Evolutionary conservation across 768 basidiomycete species (phyloP), one percentile per base, ranked within the genome.

Genomic region (Pleurotus giganteus): DNA sequence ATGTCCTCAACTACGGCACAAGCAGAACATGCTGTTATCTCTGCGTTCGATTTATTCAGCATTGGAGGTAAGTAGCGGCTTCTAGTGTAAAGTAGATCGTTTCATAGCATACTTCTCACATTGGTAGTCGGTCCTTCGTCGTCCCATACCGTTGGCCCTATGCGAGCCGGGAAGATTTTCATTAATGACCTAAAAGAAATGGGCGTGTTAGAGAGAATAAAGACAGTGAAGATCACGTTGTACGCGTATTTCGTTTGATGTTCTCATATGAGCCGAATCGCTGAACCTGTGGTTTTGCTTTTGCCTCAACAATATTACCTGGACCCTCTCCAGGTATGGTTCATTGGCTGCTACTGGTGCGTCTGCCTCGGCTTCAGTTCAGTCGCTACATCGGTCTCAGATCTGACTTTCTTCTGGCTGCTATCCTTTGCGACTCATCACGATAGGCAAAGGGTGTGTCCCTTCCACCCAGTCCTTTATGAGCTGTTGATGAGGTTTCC

Each of bases 151-250:
- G 73, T 79, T 17, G 73, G 79, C 1, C 80, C 81, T 21, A 95
- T 96, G 94, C 83, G 94, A 3, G 94, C 93, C 13, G 91, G 86
- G 7, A 91, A 84, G 55, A 96, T 95, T 60, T 95, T 95, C 67
- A 85, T 92, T 58, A 73, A 77, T 41, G 89, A 93, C 68, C 73
- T 94, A 23, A 70, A 80, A 54, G 84, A 89, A 46, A 66, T 93
- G 21, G 73, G 73, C 21, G 61, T 96, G 47, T 70, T 96, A 36
- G 81, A 88, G 41, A 84, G 89, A 76, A 89, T 82, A 60, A 77
- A 75, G 57, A 87, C 80, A 6, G 70, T 98, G 50, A 98, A 97
- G 69, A 88, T 96, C 55, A 86, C 86, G 2, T 76, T 98, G 83
- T 92, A 66, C 66, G 85, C 66, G 8, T 26, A 52, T 45, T 43